phyloP scores from a whole-genome alignment of 495 filamentous ascomycete genomes.

The Neurospora sublineolata region DNA sequence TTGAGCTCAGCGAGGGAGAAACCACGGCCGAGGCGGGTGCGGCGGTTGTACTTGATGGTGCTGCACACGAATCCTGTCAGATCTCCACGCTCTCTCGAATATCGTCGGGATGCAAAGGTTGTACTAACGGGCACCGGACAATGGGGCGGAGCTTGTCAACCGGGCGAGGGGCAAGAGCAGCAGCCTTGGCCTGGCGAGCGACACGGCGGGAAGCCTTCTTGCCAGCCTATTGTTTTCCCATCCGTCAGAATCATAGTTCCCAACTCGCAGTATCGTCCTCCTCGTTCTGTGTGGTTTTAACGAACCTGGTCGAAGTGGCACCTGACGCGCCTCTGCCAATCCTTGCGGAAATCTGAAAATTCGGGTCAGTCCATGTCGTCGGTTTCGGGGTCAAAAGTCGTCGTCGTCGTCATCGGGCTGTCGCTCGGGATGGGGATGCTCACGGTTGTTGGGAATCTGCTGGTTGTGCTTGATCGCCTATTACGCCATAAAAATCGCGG shows the following conservation, averaged over 20 bases:
- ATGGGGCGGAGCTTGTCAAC: slow-evolving; percentile 94
- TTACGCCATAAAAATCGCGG: slow-evolving; percentile 1
- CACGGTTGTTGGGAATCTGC: slow-evolving; percentile 95
- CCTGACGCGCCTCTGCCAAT: slow-evolving; percentile 98
- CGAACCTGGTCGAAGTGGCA: slow-evolving; percentile 98
- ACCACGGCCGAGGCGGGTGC: slow-evolving; percentile 88
- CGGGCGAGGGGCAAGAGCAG: slow-evolving; percentile 85
- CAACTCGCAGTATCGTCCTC: neutral
- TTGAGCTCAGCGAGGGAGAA: slow-evolving; percentile 96
- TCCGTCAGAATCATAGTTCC: slow-evolving; percentile 21
- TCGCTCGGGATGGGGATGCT: slow-evolving; percentile 27
- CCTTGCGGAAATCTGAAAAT: slow-evolving; percentile 91
- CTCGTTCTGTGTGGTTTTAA: slow-evolving; percentile 5
- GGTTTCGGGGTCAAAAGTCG: slow-evolving; percentile 2
- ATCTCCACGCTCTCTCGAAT: neutral
- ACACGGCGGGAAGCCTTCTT: slow-evolving; percentile 84
- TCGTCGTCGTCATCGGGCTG: slow-evolving; percentile 9
- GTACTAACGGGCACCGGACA: slow-evolving; percentile 68
- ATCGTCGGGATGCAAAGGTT: neutral
- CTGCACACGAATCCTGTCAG: slow-evolving; percentile 24
- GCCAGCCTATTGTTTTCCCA: slow-evolving; percentile 60
- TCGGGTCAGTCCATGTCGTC: slow-evolving; percentile 12
- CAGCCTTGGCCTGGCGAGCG: slow-evolving; percentile 83
- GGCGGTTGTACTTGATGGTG: slow-evolving; percentile 91
- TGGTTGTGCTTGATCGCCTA: slow-evolving; percentile 99